Evolutionary conservation across 2,329 filamentous ascomycete species (phyloP), one percentile per base, ranked within the genome.

Genomic region (Trichoderma hamatum): DNA sequence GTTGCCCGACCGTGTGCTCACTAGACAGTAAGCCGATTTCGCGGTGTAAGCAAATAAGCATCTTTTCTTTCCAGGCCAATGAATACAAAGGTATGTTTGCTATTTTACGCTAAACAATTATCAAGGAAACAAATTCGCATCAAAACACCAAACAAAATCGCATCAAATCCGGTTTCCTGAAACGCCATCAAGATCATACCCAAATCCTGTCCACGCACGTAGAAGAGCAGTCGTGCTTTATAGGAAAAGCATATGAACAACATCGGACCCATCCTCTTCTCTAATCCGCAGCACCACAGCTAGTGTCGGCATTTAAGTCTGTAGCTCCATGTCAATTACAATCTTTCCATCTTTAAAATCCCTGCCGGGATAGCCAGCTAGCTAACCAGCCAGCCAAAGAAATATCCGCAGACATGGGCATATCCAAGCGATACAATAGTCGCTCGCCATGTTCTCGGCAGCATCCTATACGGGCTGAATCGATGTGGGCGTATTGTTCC

Each of bases 111-210:
- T 64, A 30, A 52, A 39, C 30, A 54, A 26, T 21, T 21, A 39
- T 3, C 21, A n/a, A 52, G 54, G 16, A 14, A 11, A 16, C 13
- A 36, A 36, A 26, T 36, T 43, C 21, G 32, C n/a, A 49, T 24
- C 46, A 49, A 49, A 11, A 52, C 19, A 30, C 32, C 21, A 43
- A n/a, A 28, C 51, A 52, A 54, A 46, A 64, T 21, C 56, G 26
- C 34, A 36, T 32, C 11, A 30, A 21, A 36, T 28, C 51, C 39
- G 11, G 55, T 46, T 49, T 54, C 63, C 39, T 36, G 26, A 59
- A 65, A 67, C 64, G 64, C 64, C 54, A 59, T 59, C 63, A n/a
- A 59, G 39, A 51, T 36, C 21, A 43, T 14, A 24, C 14, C 56
- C 56, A 28, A 28, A 43, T 39, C 14, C 7, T 28, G 64, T 46